Base-by-base conservation (phyloP, 208 protist species). In the Leishmania tarentolae region DNA sequence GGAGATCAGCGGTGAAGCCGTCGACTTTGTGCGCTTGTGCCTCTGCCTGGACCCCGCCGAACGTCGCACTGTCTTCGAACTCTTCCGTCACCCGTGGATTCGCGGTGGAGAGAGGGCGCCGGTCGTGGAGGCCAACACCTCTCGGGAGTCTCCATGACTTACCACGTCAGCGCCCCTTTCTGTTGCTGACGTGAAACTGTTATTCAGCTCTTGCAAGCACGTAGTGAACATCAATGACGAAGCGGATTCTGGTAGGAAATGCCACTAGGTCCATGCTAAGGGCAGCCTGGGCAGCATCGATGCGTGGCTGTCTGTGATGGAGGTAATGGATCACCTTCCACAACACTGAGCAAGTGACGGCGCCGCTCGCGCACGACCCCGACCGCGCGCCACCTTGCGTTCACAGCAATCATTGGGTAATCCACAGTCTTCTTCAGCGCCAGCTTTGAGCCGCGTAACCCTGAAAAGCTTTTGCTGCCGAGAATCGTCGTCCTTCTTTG, bases 51-150 rank as follows among this genome's bases (percentile, higher is more conserved):
- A 92, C 73, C 81, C 85, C 21, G 17, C 35, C 7, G 75, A 92
- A 44, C 89, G 91, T 13, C 87, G 85, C 70, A 88, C 86, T 15
- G 83, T 91, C 19, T 85, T 86, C 59, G 89, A 95, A 52, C 84
- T 95, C 19, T 89, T 85, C 75, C 72, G 87, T 2, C 89, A 92
- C 56, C 86, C 89, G 15, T 95, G 91, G 91, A 91, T 95, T 56
- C 83, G 83, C 65, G 74, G 56, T 4, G 74, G 42, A 44, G 35
- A 37, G 40, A 46, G 11, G 35, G 6, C 53, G 31, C 8, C 7
- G 21, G 13, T 28, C 15, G 35, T n/a, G 44, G 35, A 52, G 37
- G 42, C 57, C 66, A 46, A 1, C 57, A 75, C 28, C 61, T 42
- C 31, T 31, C 21, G 13, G 8, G 15, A 31, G 31, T 13, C 31